A percentile compares a stretch with the other conserved stretches of the same genome.
phyloP scores from a whole-genome alignment of 2,329 filamentous ascomycete species.

The Mycosphaerelloides madeirae region DNA sequence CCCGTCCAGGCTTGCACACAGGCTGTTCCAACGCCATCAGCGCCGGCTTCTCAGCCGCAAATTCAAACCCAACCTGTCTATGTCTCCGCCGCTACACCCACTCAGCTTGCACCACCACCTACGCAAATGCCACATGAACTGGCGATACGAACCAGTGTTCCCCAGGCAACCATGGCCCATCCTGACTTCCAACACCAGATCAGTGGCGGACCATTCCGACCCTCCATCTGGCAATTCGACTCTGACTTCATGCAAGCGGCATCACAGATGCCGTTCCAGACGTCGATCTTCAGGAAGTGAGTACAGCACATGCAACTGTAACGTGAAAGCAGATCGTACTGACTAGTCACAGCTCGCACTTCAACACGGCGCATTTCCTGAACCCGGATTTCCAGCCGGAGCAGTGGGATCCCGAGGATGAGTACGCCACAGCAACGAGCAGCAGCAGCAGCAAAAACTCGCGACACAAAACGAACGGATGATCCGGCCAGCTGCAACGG shows the following conservation, averaged over 20 bases:
- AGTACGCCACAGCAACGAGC: slow-evolving; percentile 35
- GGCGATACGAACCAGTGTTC: slow-evolving; percentile 23
- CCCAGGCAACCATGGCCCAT: slow-evolving; percentile 21
- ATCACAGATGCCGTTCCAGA: slow-evolving; percentile 42
- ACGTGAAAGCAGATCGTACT: slow-evolving; percentile 6
- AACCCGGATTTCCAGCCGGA: slow-evolving; percentile 52
- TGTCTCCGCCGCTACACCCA: slow-evolving; percentile 21
- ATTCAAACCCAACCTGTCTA: slow-evolving; percentile 26
- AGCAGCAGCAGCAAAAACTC: slow-evolving; percentile 24
- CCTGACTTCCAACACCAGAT: slow-evolving; percentile 21
- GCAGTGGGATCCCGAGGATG: slow-evolving; percentile 47
- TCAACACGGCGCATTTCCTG: slow-evolving; percentile 49
- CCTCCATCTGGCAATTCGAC: slow-evolving; percentile 44
- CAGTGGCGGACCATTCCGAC: slow-evolving; percentile 41
- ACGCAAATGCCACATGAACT: slow-evolving; percentile 29
- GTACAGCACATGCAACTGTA: slow-evolving; percentile 6
- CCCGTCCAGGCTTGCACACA: slow-evolving; percentile 24
- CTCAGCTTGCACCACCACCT: slow-evolving; percentile 26
- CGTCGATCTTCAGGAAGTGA: slow-evolving; percentile 45
- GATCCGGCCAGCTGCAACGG: slow-evolving; percentile 45
- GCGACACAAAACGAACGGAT: slow-evolving; percentile 30
- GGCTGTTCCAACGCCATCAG: slow-evolving; percentile 22
- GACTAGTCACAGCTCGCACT: slow-evolving; percentile 41
- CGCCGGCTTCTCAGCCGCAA: slow-evolving; percentile 26
- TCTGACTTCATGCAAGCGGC: slow-evolving; percentile 38